Evolutionary conservation across 345 rosid genomes (phyloP).

Genomic region (Lumnitzera littorea): DNA sequence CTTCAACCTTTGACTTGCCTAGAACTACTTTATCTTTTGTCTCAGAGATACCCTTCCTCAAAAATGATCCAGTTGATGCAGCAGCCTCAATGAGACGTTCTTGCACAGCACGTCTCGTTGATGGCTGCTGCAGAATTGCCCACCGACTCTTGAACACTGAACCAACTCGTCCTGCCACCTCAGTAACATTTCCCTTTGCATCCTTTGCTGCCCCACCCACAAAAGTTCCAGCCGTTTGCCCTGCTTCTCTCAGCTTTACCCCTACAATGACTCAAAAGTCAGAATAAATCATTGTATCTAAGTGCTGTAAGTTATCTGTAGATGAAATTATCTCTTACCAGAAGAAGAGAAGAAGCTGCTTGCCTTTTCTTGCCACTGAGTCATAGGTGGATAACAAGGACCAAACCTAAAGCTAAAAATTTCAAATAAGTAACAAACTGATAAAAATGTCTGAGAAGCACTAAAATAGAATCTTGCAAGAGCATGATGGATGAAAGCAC

Average conservation of each 20-base stretch:
- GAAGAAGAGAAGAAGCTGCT: conserved; percentile 84
- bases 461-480: too few relatives aligned
- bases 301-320: neutral
- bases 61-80: conserved; percentile 74
- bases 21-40: conserved; percentile 86
- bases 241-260: conserved; percentile 71
- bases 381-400: conserved; percentile 41
- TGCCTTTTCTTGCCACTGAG: conserved; percentile 89
- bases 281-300: conserved; percentile 3
- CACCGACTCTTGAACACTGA: conserved; percentile 63
- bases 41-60: conserved; percentile 77
- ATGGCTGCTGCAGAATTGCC: conserved; percentile 80
- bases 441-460: too few relatives aligned
- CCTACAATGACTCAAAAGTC: conserved; percentile 33
- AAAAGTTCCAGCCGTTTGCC: conserved; percentile 74
- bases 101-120: conserved; percentile 76
- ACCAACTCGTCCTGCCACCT: conserved; percentile 81
- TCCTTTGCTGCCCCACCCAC: conserved; percentile 88
- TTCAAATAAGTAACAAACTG: too few relatives aligned
- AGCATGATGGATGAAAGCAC: too few relatives aligned
- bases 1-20: conserved; percentile 89
- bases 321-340: conserved; percentile 30
- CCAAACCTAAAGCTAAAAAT: neutral
- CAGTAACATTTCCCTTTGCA: conserved; percentile 81
- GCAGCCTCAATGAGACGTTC: conserved; percentile 76